Percentiles rank a stretch among this genome's conserved stretches.
Conservation (phyloP, 1,284 basidiomycete genomes). For the Apiotrichum gamsii region DNA sequence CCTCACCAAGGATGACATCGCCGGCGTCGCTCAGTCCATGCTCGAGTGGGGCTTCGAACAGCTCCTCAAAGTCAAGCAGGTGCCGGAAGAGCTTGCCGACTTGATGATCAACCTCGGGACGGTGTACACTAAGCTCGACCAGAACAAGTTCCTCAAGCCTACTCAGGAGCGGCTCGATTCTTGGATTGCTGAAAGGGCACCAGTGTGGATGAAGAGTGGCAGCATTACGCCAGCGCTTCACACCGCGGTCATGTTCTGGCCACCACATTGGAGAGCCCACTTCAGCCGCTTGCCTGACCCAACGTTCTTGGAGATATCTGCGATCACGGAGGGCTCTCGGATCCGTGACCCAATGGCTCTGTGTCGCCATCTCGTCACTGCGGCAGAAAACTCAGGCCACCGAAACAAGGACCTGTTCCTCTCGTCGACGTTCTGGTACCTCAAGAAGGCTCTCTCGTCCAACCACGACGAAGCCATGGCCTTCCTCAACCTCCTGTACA, state of each 20-base stretch:
- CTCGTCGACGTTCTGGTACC: conserved; percentile 64
- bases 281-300: conserved; percentile 6
- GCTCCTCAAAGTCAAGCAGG: background rate
- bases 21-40: conserved; percentile 62
- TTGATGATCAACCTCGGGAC: conserved; percentile 30
- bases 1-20: conserved; percentile 63
- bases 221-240: conserved; percentile 13
- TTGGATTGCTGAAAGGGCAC: conserved; percentile 3
- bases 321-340: conserved; percentile 4
- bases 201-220: too few relatives aligned
- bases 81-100: conserved; percentile 13
- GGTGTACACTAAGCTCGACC: conserved; percentile 1
- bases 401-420: conserved; percentile 16
- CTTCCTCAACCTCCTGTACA: conserved; percentile 63
- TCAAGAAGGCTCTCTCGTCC: conserved; percentile 65
- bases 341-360: conserved; percentile 20
- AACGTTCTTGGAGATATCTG: conserved; percentile 12
- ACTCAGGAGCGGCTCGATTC: conserved; percentile 1
- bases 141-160: background rate
- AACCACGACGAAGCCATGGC: conserved; percentile 63
- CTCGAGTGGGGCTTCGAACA: conserved; percentile 66
- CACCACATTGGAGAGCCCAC: conserved; percentile 10
- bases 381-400: background rate
- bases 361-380: conserved; percentile 7
- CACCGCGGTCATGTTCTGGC: conserved; percentile 29